Percentiles rank a stretch among this genome's conserved stretches.
phyloP scores from a whole-genome alignment of 768 basidiomycete genomes.

The Kwoniella newhampshirensis region DNA sequence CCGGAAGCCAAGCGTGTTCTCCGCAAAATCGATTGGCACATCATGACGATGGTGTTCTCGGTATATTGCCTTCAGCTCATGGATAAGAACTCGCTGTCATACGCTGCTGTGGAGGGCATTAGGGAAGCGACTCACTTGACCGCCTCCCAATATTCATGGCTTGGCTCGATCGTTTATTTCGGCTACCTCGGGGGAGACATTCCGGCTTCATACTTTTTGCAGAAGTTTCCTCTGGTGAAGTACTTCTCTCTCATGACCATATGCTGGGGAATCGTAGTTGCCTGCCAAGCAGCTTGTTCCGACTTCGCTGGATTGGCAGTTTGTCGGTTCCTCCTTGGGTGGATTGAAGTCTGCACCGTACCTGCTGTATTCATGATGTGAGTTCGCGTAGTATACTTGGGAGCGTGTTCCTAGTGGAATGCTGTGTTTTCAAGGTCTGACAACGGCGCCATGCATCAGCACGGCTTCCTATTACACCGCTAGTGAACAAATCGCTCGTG shows the following conservation, averaged over 20 bases:
- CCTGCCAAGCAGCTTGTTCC: constrained; percentile 5
- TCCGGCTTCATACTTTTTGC: constrained; percentile 11
- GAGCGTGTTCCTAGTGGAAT: no score
- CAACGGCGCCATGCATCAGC: no score
- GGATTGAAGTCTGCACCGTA: no score
- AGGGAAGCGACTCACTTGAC: constrained; percentile 14
- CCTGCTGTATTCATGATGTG: no score
- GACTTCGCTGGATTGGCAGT: constrained; percentile 12
- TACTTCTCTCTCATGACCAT: background rate
- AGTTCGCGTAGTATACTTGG: no score
- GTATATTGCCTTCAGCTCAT: constrained; percentile 13
- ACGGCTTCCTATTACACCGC: no score
- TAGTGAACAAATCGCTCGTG: no score
- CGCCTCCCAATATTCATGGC: constrained; percentile 18
- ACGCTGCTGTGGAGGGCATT: constrained; percentile 16
- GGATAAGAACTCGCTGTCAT: constrained; percentile 12
- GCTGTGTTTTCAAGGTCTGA: no score
- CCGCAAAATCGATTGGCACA: constrained; percentile 23
- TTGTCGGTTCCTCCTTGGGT: constrained; percentile 19
- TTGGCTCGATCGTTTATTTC: constrained; percentile 28
- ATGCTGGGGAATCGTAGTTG: constrained; percentile 10
- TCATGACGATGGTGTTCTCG: constrained; percentile 17
- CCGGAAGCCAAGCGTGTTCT: constrained; percentile 18
- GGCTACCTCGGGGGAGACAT: constrained; percentile 17
- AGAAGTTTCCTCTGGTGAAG: constrained; percentile 5